Conservation (phyloP, 768 basidiomycete species). For the Paxillus rubicundulus region DNA sequence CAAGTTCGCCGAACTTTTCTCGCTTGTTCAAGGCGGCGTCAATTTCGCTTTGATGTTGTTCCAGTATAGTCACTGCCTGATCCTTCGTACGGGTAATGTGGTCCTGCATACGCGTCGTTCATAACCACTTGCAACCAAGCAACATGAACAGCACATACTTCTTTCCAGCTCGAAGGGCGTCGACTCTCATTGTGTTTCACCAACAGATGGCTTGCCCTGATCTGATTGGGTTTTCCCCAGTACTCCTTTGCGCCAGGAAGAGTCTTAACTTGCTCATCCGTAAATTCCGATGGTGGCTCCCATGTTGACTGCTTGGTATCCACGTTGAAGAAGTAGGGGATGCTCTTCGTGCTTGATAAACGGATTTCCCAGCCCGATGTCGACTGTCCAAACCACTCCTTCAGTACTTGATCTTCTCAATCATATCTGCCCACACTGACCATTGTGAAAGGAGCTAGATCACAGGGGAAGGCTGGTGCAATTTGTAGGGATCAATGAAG, state of each 20-base stretch:
- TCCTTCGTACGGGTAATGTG: slow-evolving; percentile 86
- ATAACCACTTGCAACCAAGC: background rate
- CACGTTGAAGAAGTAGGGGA: slow-evolving; percentile 88
- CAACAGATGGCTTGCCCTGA: slow-evolving; percentile 92
- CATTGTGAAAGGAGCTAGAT: slow-evolving; percentile 18
- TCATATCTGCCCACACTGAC: slow-evolving; percentile 13
- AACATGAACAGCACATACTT: slow-evolving; percentile 44
- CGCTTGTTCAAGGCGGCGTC: slow-evolving; percentile 37
- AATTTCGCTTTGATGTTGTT: slow-evolving; percentile 62
- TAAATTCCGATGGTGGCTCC: slow-evolving; percentile 66
- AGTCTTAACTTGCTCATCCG: slow-evolving; percentile 53
- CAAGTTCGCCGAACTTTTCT: slow-evolving; percentile 74
- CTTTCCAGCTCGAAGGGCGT: slow-evolving; percentile 81
- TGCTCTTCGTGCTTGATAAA: slow-evolving; percentile 69
- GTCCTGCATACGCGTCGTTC: slow-evolving; percentile 34
- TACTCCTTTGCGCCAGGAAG: slow-evolving; percentile 67
- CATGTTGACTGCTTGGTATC: slow-evolving; percentile 71
- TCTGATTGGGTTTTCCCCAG: slow-evolving; percentile 49
- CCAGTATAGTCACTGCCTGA: slow-evolving; percentile 82
- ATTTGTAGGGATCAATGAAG: background rate
- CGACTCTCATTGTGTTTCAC: slow-evolving; percentile 87
- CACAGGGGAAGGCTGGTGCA: slow-evolving; percentile 1
- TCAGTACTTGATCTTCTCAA: slow-evolving; percentile 9
- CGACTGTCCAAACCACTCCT: slow-evolving; percentile 11
- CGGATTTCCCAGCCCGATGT: slow-evolving; percentile 74